phyloP scores from a whole-genome alignment of 148 eudicot species.

The Heliamphora exappendiculata region DNA sequence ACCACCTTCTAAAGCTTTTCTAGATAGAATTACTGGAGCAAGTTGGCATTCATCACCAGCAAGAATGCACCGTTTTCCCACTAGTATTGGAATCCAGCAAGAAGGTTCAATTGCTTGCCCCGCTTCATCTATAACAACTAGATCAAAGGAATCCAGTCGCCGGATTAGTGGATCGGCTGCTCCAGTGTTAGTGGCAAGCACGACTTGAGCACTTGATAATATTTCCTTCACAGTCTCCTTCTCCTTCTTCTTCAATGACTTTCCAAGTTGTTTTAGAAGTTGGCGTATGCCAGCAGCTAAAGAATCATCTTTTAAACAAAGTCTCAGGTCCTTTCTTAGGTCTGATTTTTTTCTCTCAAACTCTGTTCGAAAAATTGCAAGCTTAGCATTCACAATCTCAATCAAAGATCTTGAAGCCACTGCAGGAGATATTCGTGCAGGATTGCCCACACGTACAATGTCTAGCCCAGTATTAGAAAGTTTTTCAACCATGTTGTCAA shows the following conservation, averaged over 20 bases:
- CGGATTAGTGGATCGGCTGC: constrained; percentile 79
- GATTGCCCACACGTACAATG: constrained; percentile 79
- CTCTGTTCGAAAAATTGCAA: constrained; percentile 45
- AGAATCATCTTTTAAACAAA: constrained; percentile 72
- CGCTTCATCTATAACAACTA: constrained; percentile 82
- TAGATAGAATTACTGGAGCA: constrained; percentile 75
- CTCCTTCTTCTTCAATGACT: constrained; percentile 69
- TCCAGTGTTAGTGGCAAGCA: constrained; percentile 81
- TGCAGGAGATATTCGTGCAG: constrained; percentile 63
- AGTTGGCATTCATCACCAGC: constrained; percentile 87
- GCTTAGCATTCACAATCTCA: constrained; percentile 55
- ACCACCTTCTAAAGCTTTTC: constrained; percentile 77
- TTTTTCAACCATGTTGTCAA: constrained; percentile 86
- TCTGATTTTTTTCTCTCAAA: constrained; percentile 71
- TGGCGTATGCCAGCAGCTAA: constrained; percentile 93
- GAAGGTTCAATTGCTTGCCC: constrained; percentile 90
- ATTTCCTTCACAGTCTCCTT: constrained; percentile 63
- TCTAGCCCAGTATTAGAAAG: constrained; percentile 46
- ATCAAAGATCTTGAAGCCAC: constrained; percentile 73
- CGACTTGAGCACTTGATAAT: constrained; percentile 63
- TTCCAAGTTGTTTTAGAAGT: constrained; percentile 75
- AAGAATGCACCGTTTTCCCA: constrained; percentile 73
- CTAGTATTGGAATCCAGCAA: constrained; percentile 76
- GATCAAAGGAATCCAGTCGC: constrained; percentile 60
- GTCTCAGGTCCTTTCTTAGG: constrained; percentile 67